phyloP scores from a whole-genome alignment of 2,329 filamentous ascomycete species.

The Alternaria arbusti region DNA sequence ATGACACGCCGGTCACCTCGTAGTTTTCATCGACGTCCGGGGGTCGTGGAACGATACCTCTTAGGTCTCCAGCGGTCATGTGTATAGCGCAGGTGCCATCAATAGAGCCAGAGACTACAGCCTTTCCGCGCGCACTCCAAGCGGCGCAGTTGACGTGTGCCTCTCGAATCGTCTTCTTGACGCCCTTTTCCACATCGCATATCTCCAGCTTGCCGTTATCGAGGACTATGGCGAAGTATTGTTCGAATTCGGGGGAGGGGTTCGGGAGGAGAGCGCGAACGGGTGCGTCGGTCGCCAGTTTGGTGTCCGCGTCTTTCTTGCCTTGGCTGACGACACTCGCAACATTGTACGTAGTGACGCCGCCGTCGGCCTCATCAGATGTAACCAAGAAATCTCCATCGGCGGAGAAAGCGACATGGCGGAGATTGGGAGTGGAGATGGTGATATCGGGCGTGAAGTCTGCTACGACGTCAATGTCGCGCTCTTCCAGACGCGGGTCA shows the following conservation, averaged over 20 bases:
- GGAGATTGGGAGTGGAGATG: slow-evolving; percentile 77
- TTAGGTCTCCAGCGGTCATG: slow-evolving; percentile 78
- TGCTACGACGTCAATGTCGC: slow-evolving; percentile 69
- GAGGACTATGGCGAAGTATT: slow-evolving; percentile 82
- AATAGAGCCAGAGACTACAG: slow-evolving; percentile 82
- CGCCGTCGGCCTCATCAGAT: slow-evolving; percentile 80
- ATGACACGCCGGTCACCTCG: slow-evolving; percentile 77
- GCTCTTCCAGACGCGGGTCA: slow-evolving; percentile 11
- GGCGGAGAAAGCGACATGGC: slow-evolving; percentile 89
- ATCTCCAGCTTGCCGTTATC: slow-evolving; percentile 81
- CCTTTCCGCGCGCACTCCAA: slow-evolving; percentile 94
- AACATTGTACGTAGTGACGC: slow-evolving; percentile 78
- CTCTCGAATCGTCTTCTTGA: slow-evolving; percentile 63
- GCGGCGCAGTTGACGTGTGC: slow-evolving; percentile 80
- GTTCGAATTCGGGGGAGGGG: slow-evolving; percentile 73
- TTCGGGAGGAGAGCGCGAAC: slow-evolving; percentile 81
- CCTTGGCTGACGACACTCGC: slow-evolving; percentile 69
- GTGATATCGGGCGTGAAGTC: slow-evolving; percentile 75
- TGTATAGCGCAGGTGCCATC: slow-evolving; percentile 84
- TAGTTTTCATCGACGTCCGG: slow-evolving; percentile 66
- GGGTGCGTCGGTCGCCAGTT: slow-evolving; percentile 76
- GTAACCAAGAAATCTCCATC: slow-evolving; percentile 85
- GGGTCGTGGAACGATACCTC: slow-evolving; percentile 80
- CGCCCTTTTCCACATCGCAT: slow-evolving; percentile 74
- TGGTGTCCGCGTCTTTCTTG: slow-evolving; percentile 70